Evolutionary conservation across 805 yeast genomes (phyloP).

Genomic region (Millerozyma acaciae): DNA sequence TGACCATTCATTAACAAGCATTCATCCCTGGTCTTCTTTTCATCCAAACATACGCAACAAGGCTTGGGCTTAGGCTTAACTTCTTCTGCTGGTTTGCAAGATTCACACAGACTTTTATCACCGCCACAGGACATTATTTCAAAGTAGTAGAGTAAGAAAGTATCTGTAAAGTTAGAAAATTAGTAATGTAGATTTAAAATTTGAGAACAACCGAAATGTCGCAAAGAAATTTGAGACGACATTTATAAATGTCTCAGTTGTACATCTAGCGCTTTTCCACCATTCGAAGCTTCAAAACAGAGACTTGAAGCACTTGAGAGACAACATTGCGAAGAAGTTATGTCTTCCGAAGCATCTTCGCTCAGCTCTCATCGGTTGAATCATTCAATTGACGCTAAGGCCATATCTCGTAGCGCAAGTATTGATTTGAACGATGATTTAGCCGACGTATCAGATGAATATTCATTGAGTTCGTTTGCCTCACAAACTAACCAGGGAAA

Average conservation of each 20-base stretch:
- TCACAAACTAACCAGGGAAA: conserved; percentile 10
- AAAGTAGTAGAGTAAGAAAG: too few species aligned
- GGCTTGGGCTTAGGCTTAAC: conserved; percentile 79
- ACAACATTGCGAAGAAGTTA: too few species aligned
- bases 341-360: conserved; percentile 9
- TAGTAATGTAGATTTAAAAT: too few species aligned
- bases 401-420: conserved; percentile 20
- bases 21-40: conserved; percentile 79
- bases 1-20: conserved; percentile 80
- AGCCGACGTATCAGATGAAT: conserved; percentile 20
- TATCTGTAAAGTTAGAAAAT: too few species aligned
- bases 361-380: conserved; percentile 1
- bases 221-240: too few species aligned
- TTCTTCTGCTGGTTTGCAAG: conserved; percentile 9
- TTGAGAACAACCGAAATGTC: too few species aligned
- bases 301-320: too few species aligned
- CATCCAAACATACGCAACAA: conserved; percentile 90
- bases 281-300: too few species aligned
- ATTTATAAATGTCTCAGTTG: too few species aligned
- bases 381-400: conserved; percentile 2
- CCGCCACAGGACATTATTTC: conserved; percentile 7
- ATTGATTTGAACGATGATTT: conserved; percentile 33
- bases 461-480: conserved; percentile 13
- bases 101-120: conserved; percentile 4
- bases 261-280: too few species aligned